phyloP scores from a whole-genome alignment of 352 stramenopile genomes.

The Pythium pyrilobum region DNA sequence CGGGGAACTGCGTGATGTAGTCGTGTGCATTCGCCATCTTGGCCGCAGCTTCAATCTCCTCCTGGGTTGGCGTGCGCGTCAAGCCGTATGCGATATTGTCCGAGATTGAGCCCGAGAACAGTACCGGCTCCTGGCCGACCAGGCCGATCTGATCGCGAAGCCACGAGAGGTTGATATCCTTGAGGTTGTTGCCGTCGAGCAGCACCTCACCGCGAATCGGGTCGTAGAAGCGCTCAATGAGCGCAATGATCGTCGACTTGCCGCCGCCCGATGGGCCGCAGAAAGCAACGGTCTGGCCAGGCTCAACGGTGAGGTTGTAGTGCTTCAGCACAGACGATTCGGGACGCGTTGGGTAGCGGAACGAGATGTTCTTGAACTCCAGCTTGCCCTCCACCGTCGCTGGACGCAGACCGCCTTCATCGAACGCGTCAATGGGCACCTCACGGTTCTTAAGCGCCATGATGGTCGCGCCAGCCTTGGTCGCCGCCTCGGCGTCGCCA shows the following conservation, averaged over 20 bases:
- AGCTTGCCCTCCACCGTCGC: conserved; percentile 25
- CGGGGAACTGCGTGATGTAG: conserved; percentile 1
- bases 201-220: conserved; percentile 45
- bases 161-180: conserved; percentile 51
- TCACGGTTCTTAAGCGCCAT: conserved; percentile 24
- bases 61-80: background rate
- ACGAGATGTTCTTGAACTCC: conserved; percentile 58
- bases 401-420: conserved; percentile 11
- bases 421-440: conserved; percentile 31
- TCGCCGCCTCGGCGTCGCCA: conserved; percentile 56
- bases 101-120: conserved; percentile 68
- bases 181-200: conserved; percentile 61
- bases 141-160: conserved; percentile 40
- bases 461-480: conserved; percentile 39
- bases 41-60: conserved; percentile 2
- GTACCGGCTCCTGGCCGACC: conserved; percentile 61
- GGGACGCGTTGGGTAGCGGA: conserved; percentile 67
- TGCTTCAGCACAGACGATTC: conserved; percentile 65
- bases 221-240: conserved; percentile 47
- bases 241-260: conserved; percentile 22
- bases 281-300: conserved; percentile 54
- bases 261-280: conserved; percentile 32
- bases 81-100: conserved; percentile 65
- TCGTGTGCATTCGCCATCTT: background rate
- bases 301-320: conserved; percentile 75